Evolutionary conservation across 768 basidiomycete genomes (phyloP).

Genomic region (Kwoniella europaea): DNA sequence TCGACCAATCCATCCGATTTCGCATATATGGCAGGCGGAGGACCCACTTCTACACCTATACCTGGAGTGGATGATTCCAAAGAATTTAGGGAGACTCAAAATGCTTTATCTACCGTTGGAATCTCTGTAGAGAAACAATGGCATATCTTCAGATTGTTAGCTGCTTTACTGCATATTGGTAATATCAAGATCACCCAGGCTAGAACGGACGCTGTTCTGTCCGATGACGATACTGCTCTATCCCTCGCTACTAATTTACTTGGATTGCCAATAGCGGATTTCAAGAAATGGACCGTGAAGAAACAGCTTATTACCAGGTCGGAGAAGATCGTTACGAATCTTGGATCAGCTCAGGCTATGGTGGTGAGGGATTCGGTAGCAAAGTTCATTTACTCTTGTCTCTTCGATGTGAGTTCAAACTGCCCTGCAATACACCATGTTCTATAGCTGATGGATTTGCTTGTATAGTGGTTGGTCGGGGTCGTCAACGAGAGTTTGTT

Average conservation of each 20-base stretch:
- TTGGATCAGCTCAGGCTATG: slow-evolving; percentile 85
- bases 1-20: slow-evolving; percentile 85
- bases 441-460: slow-evolving; percentile 8
- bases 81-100: slow-evolving; percentile 91
- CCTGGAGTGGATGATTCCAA: slow-evolving; percentile 92
- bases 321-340: slow-evolving; percentile 89
- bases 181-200: slow-evolving; percentile 87
- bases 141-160: slow-evolving; percentile 88
- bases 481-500: slow-evolving; percentile 96
- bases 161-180: slow-evolving; percentile 93
- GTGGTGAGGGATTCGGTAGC: slow-evolving; percentile 96
- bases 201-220: slow-evolving; percentile 80
- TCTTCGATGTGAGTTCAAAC: slow-evolving; percentile 72
- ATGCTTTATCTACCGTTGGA: slow-evolving; percentile 93
- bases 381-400: slow-evolving; percentile 97
- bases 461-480: slow-evolving; percentile 77
- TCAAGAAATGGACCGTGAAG: slow-evolving; percentile 99
- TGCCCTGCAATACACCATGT: background rate
- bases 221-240: slow-evolving; percentile 80
- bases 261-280: slow-evolving; percentile 85
- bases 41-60: slow-evolving; percentile 82
- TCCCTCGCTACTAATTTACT: slow-evolving; percentile 83
- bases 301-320: slow-evolving; percentile 92
- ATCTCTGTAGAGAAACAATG: slow-evolving; percentile 98
- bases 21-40: slow-evolving; percentile 90